phyloP scores from a whole-genome alignment of 371 early-diverging fungal genomes.

The Mycotypha africana region DNA sequence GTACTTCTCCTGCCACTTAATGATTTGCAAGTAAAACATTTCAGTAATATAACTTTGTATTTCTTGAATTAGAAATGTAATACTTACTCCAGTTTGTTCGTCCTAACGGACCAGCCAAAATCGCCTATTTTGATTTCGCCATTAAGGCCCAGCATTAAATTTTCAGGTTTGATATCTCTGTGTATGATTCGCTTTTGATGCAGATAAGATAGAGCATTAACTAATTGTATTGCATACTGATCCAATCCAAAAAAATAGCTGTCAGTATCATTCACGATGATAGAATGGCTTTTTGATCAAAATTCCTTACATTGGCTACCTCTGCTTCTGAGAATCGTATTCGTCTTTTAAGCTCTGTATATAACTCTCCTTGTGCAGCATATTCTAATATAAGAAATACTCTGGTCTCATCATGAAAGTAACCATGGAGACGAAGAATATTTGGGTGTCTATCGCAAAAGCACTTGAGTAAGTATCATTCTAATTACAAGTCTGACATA shows the following conservation, averaged over 20 bases:
- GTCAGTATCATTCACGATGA: not conserved
- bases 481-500: not conserved
- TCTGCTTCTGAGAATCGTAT: slow-evolving; percentile 71
- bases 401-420: slow-evolving; percentile 93
- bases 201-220: slow-evolving; percentile 71
- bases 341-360: slow-evolving; percentile 69
- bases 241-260: not conserved
- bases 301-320: slow-evolving; percentile 84
- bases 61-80: not conserved
- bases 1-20: slow-evolving; percentile 72
- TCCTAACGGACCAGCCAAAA: slow-evolving; percentile 46
- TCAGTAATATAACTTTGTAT: not conserved
- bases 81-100: slow-evolving; percentile 29
- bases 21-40: too few relatives aligned
- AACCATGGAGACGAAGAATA: slow-evolving; percentile 94
- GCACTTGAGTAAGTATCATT: too few relatives aligned
- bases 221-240: slow-evolving; percentile 89
- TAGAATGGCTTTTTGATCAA: slow-evolving; percentile 31
- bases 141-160: slow-evolving; percentile 70
- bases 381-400: slow-evolving; percentile 97
- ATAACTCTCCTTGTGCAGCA: slow-evolving; percentile 94
- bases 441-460: slow-evolving; percentile 76
- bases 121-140: slow-evolving; percentile 49
- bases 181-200: slow-evolving; percentile 97
- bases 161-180: slow-evolving; percentile 95